Base-by-base conservation (phyloP, 1,284 basidiomycete genomes). In the Papiliotrema nemorosa region DNA sequence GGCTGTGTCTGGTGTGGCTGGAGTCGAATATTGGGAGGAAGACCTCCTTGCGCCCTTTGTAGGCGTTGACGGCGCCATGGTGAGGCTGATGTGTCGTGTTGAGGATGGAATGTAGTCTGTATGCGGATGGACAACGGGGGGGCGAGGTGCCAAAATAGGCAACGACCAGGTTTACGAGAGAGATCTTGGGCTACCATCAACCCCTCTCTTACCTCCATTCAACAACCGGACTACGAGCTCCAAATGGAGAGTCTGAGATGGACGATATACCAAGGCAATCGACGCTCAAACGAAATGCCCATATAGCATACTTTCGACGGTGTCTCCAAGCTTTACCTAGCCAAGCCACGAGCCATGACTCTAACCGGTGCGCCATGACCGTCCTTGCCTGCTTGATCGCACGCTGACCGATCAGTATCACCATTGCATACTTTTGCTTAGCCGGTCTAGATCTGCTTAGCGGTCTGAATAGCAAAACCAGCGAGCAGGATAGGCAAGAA, bases 381-480 rank as follows among this genome's bases (percentile, higher is more conserved):
- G n/a, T 10, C 33, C 7, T 14, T 14, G 29, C 9, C 29, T 7
- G 29, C 7, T 7, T 31, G 29, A 7, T 14, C 18, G 24, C 20
- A 33, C 10, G 13, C 21, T 21, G 5, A 33, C 10, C 1, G 5
- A 2, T 3, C 59, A 91, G 90, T 59, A 77, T 91, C 59, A 88
- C 87, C 2, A 67, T 91, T 39, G 83, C 79, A n/a, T 93, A 88
- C 76, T 93, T 93, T 67, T 88, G 86, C 59, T 76, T 93, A 14
- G 85, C 87, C 1, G 81, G 82, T 0, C 74, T 93, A 25, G 90
- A 91, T 64, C 74, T 93, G 16, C 78, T 89, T 6, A 83, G 80
- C 9, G 67, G 78, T 0, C 63, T 88, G 3, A 67, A 80, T 10
- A 70, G 75, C 5, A 80, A 80, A 53, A 78, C 78, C 3, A 78